Base-by-base conservation (phyloP, 257 asterid genomes). In the Gentiana macrophylla region DNA sequence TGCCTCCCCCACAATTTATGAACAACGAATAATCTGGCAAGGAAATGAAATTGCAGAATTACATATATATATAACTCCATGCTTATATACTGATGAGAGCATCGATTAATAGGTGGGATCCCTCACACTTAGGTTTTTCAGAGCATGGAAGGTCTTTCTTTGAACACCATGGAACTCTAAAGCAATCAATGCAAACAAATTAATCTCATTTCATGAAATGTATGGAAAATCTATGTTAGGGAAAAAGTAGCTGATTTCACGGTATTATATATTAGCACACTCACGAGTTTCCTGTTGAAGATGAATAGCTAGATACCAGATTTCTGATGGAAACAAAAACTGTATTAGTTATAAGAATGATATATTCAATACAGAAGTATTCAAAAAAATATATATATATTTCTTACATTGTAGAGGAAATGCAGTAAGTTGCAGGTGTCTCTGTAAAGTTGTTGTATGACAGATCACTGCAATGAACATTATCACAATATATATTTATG, bases 1-100 rank as follows among this genome's bases (percentile, higher is more conserved):
- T 63, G 5, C 41, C 8, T 70, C 98, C 98, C 65, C 98, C 98
- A 52, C 96, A 91, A 54, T 91, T 86, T 73, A 91, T 84, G 75
- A 65, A 80, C 12, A 91, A 59, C 1, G 89, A 62, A 77, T 79
- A 56, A 63, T 62, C 98, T 91, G 77, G 46, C 46, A 41, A 10
- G 5, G 63, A 80, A 4, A 62, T 55, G 51, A 11, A 46, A 9
- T 15, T 4, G 38, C 37, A 44, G 9, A 5, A 2, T 43, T 37
- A 59, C 1, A 37, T 15, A 41, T 12, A 24, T 24, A 24, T 24
- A 24, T 24, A 24, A 24, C 24, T 24, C 8, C 9, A 41, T 10
- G 46, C 46, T 10, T 41, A 41, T 41, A 10, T 2, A 10, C 46
- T 4, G n/a, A 35, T 50, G 35, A 43, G 62, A 57, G 12, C 12